Base-by-base conservation (phyloP, 345 rosid genomes). In the Eucalyptus tenuipes region DNA sequence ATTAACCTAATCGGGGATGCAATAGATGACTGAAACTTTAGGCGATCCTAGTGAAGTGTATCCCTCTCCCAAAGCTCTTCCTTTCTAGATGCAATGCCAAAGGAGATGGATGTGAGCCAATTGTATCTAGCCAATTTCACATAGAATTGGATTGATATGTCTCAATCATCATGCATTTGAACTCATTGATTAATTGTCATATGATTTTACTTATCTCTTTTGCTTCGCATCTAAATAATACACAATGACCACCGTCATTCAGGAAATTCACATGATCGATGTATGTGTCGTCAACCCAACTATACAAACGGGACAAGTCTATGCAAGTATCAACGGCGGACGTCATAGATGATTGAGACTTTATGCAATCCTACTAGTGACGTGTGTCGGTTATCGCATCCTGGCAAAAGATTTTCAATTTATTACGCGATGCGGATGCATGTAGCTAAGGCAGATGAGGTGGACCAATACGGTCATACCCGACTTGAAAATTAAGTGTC, bases 381-480 rank as follows among this genome's bases (percentile, higher is more conserved):
- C 17, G 1, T n/a, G 37, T n/a, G 5, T 7, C 20, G 10, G 0
- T n/a, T 17, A 3, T 31, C 18, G 10, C 20, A 0, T 64, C 11
- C 18, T 3, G 0, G 0, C 20, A 2, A n/a, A 64, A n/a, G 10
- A 15, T 64, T 8, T 3, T 1, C 5, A n/a, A 64, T n/a, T 64
- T 31, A 64, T 61, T 27, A 61, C 8, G 33, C 1, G 4, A 27
- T 61, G 68, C 3, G 33, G 29, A 29, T 12, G 31, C 68, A 29
- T 6, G 8, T 12, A 29, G 31, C 66, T 27, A 61, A 61, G 68
- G 68, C 5, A 61, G 31, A 61, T 13, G 68, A 61, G 33, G 68
- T 61, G 68, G 68, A 27, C 68, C n/a, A 61, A 61, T 5, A n/a
- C 10, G 15, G 20, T 64, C 75, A n/a, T 0, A n/a, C 75, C 1